Percentiles rank a stretch among this genome's conserved stretches.
phyloP scores from a whole-genome alignment of 2,329 filamentous ascomycete genomes.

The Cladophialophora exuberans region DNA sequence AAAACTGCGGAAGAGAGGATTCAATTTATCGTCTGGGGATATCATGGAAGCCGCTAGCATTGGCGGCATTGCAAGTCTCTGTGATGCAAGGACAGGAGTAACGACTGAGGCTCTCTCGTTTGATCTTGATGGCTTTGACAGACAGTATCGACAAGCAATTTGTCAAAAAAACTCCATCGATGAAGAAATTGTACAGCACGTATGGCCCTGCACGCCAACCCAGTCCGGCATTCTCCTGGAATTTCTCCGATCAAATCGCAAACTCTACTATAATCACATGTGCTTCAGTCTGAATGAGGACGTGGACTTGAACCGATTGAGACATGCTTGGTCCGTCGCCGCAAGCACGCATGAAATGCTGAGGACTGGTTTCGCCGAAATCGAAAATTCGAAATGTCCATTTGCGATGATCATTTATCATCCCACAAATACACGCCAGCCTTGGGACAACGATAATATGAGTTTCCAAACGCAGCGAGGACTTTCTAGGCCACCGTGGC shows the following conservation, averaged over 20 bases:
- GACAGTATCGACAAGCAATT: slow-evolving; percentile 38
- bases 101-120: slow-evolving; percentile 34
- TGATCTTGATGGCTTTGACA: slow-evolving; percentile 58
- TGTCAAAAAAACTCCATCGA: slow-evolving; percentile 17
- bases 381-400: slow-evolving; percentile 62
- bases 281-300: slow-evolving; percentile 54
- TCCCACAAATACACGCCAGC: slow-evolving; percentile 39
- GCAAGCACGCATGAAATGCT: slow-evolving; percentile 69
- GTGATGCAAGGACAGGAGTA: slow-evolving; percentile 4
- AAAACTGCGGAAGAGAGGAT: slow-evolving; percentile 63
- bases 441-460: slow-evolving; percentile 41
- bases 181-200: slow-evolving; percentile 51
- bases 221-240: slow-evolving; percentile 80
- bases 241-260: slow-evolving; percentile 68
- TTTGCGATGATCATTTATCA: slow-evolving; percentile 76
- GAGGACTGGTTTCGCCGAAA: slow-evolving; percentile 70
- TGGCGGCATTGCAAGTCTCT: slow-evolving; percentile 27
- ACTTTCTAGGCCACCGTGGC: slow-evolving; percentile 58
- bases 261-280: slow-evolving; percentile 76
- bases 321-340: slow-evolving; percentile 62
- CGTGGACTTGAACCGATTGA: slow-evolving; percentile 49
- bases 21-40: slow-evolving; percentile 68
- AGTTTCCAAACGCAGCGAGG: not conserved
- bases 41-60: slow-evolving; percentile 63
- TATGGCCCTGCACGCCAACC: slow-evolving; percentile 77